phyloP scores from a whole-genome alignment of 2,329 filamentous ascomycete species.

The Incumbomyces delicatus region DNA sequence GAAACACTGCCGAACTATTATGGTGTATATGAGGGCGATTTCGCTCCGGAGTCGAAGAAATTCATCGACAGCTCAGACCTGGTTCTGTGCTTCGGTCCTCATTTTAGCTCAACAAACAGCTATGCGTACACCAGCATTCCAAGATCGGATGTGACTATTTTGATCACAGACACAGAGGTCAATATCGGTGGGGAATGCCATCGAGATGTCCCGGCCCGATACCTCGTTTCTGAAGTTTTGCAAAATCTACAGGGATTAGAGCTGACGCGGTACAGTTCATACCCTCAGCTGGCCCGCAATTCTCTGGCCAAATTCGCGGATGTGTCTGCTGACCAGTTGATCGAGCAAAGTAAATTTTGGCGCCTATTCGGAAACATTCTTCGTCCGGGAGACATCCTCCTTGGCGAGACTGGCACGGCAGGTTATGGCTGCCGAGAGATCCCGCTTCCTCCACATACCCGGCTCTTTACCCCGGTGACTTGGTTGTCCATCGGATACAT shows the following conservation, averaged over 20 bases:
- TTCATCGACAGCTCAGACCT: constrained; percentile 32
- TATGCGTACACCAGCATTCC: background rate
- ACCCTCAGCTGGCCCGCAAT: too few relatives aligned
- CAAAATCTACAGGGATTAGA: too few relatives aligned
- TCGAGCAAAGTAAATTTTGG: background rate
- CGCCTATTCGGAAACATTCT: constrained; percentile 5
- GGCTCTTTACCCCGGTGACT: constrained; percentile 63
- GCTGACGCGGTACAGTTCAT: too few relatives aligned
- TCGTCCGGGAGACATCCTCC: constrained; percentile 60
- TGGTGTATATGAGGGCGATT: constrained; percentile 76
- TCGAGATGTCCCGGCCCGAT: too few relatives aligned
- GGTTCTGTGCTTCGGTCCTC: constrained; percentile 33
- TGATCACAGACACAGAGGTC: background rate
- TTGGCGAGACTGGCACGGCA: constrained; percentile 79
- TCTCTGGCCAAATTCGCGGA: too few relatives aligned
- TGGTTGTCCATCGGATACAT: constrained; percentile 60
- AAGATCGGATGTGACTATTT: background rate
- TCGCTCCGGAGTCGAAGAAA: constrained; percentile 45
- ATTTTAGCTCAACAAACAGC: constrained; percentile 35
- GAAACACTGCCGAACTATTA: constrained; percentile 67
- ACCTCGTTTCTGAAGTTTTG: too few relatives aligned
- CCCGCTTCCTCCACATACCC: constrained; percentile 62
- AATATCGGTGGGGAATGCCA: too few relatives aligned
- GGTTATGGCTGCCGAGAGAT: constrained; percentile 87
- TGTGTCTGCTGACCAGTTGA: too few relatives aligned